Percentiles rank a stretch among this genome's conserved stretches.
phyloP scores from a whole-genome alignment of 495 filamentous ascomycete genomes.

The Tuber umbilicatum region DNA sequence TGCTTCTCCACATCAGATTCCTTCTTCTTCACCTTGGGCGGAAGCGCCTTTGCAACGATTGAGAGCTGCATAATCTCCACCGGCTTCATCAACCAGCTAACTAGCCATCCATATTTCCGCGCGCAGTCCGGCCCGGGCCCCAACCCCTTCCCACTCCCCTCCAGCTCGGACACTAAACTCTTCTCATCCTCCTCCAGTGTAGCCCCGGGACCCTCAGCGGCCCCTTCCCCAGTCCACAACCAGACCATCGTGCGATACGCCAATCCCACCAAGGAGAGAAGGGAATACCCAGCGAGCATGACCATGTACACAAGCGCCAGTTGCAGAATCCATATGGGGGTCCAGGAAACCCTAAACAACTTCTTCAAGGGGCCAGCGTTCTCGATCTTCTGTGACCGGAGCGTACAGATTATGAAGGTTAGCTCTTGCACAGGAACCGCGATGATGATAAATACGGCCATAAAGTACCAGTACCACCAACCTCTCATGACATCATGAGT shows the following conservation, averaged over 20 bases:
- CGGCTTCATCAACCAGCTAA: not conserved
- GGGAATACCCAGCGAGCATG: not conserved
- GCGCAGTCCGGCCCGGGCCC: not conserved
- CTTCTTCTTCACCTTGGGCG: not conserved
- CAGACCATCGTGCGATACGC: not conserved
- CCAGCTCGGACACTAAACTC: too few species aligned
- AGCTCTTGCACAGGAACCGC: too few species aligned
- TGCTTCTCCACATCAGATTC: too few species aligned
- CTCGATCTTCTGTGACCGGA: not conserved
- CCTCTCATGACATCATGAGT: not conserved
- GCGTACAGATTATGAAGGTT: not conserved
- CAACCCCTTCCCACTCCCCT: too few species aligned
- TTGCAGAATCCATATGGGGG: too few species aligned
- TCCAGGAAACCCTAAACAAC: not conserved
- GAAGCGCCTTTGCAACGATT: not conserved
- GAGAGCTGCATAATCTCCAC: not conserved
- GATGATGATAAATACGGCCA: too few species aligned
- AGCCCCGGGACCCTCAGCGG: not conserved
- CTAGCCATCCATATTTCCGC: not conserved
- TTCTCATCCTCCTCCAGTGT: not conserved
- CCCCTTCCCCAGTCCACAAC: too few species aligned
- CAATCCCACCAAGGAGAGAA: not conserved
- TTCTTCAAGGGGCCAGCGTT: not conserved
- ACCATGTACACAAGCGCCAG: too few species aligned
- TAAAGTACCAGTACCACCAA: slow-evolving; percentile 7